A percentile compares a stretch with the other conserved stretches of the same genome.
Evolutionary conservation across 1,139 yeast species (phyloP).

Genomic region (Yamadazyma sp.): DNA sequence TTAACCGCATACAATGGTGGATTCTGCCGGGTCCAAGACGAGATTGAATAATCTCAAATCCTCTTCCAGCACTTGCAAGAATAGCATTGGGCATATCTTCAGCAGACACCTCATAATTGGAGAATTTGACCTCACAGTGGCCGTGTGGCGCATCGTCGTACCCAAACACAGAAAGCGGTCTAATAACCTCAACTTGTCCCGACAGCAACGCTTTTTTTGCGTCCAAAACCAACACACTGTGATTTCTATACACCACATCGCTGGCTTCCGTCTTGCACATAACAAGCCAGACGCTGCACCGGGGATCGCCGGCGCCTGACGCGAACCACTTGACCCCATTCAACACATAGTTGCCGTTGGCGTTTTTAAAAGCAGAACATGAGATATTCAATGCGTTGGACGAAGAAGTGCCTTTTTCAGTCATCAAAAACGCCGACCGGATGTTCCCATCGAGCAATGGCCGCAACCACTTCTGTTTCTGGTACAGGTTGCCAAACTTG

Average conservation of each 20-base stretch:
- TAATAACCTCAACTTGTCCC: conserved; percentile 50
- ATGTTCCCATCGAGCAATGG: conserved; percentile 61
- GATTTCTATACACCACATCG: conserved; percentile 48
- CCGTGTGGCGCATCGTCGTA: conserved; percentile 78
- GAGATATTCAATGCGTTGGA: conserved; percentile 69
- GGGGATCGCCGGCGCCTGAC: conserved; percentile 74
- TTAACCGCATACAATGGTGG: conserved; percentile 72
- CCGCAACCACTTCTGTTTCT: conserved; percentile 52
- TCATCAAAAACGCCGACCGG: conserved; percentile 70
- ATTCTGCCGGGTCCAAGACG: conserved; percentile 73
- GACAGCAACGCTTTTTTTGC: conserved; percentile 50
- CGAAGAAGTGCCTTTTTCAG: conserved; percentile 65
- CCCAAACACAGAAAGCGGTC: conserved; percentile 63
- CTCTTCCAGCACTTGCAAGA: conserved; percentile 56
- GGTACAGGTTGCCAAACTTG: conserved; percentile 53
- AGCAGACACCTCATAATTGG: conserved; percentile 48
- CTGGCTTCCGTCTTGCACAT: conserved; percentile 59
- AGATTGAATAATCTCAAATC: conserved; percentile 69
- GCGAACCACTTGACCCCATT: conserved; percentile 78
- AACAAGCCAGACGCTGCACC: conserved; percentile 61
- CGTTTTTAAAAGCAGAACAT: conserved; percentile 44
- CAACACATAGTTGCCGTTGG: conserved; percentile 51
- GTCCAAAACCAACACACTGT: conserved; percentile 61
- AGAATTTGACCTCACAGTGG: conserved; percentile 62
- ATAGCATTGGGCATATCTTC: conserved; percentile 40